These are phyloP conservation scores for Penicillium hordei DNA, from an alignment of 2,329 filamentous ascomycete species.

Conservation along the genomic window DNA sequence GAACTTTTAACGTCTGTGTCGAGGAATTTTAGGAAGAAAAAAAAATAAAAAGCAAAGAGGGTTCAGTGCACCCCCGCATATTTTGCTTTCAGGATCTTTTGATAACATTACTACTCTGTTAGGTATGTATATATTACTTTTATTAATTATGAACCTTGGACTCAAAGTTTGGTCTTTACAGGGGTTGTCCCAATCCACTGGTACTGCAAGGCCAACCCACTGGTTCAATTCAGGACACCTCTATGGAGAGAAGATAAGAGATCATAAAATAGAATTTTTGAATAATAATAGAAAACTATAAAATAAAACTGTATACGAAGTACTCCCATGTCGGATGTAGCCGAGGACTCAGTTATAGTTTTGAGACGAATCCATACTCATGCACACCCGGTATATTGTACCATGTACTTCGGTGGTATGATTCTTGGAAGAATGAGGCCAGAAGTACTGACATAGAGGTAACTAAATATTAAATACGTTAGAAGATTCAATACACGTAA, in stretches of 20 bases:
- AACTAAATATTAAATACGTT: too few relatives aligned
- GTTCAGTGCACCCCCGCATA: conserved; percentile 18
- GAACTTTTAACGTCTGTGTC: not conserved
- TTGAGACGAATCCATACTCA: not conserved
- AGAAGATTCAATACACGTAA: not conserved
- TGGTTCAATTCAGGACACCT: not conserved
- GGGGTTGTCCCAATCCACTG: not conserved
- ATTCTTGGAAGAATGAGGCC: not conserved
- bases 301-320: too few relatives aligned
- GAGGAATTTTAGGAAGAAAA: not conserved
- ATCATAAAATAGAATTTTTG: not conserved
- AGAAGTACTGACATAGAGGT: not conserved
- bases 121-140: too few relatives aligned
- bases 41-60: not conserved
- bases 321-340: not conserved
- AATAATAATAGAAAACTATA: not conserved
- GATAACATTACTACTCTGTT: not conserved
- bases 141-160: not conserved
- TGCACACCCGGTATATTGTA: not conserved
- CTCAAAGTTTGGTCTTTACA: not conserved
- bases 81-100: not conserved
- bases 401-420: not conserved
- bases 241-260: not conserved
- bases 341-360: not conserved
- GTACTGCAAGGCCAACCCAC: not conserved